phyloP scores from a whole-genome alignment of 306 rosid genomes.

The Cucurbita ficifolia region DNA sequence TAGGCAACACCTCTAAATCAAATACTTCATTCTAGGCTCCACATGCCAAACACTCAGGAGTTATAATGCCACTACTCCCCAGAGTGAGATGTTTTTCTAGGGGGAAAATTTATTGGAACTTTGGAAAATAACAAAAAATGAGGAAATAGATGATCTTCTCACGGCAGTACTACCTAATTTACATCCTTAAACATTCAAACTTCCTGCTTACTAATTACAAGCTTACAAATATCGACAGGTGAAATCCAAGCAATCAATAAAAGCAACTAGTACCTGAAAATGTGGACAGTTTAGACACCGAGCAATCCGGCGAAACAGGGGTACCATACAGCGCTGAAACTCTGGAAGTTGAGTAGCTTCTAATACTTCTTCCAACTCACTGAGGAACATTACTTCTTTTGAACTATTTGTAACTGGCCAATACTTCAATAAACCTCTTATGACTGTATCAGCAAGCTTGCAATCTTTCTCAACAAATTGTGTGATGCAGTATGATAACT shows the following conservation, averaged over 20 bases:
- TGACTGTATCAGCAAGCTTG: slow-evolving; percentile 76
- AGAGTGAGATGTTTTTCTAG: neutral
- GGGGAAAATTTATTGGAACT: neutral
- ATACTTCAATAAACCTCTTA: slow-evolving; percentile 71
- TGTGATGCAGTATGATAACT: slow-evolving; percentile 53
- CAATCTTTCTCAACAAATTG: slow-evolving; percentile 82
- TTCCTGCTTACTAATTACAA: neutral
- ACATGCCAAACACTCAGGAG: neutral
- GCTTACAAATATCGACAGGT: neutral
- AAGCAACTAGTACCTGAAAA: slow-evolving; percentile 42
- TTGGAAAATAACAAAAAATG: neutral
- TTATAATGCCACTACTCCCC: neutral
- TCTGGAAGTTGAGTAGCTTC: slow-evolving; percentile 76
- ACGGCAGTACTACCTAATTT: neutral
- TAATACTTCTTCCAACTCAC: slow-evolving; percentile 71
- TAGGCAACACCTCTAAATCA: neutral
- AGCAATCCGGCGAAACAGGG: slow-evolving; percentile 47
- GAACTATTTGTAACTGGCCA: slow-evolving; percentile 84
- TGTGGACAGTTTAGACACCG: slow-evolving; percentile 60
- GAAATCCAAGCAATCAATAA: neutral
- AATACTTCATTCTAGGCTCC: neutral
- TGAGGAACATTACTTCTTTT: slow-evolving; percentile 70
- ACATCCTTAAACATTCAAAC: neutral
- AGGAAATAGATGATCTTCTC: neutral
- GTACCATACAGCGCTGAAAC: slow-evolving; percentile 77